Evolutionary conservation across 495 filamentous ascomycete genomes (phyloP).

Genomic region (Bacidia rubella): DNA sequence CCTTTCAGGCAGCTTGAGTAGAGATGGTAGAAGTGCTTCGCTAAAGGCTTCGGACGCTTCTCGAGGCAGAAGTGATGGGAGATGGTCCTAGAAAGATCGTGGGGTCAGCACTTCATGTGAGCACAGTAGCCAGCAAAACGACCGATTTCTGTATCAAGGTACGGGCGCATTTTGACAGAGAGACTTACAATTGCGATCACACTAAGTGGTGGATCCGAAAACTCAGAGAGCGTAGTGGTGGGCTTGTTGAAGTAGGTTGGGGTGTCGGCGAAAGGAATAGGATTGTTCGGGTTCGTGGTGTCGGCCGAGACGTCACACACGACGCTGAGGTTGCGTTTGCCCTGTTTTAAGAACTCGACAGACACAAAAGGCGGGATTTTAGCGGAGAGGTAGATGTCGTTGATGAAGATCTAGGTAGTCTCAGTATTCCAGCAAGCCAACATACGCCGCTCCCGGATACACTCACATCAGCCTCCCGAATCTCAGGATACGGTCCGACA

Average conservation of each 20-base stretch:
- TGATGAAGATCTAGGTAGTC: too few relatives aligned
- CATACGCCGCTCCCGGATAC: slow-evolving; percentile 23
- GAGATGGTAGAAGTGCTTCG: slow-evolving; percentile 59
- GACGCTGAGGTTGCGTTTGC: slow-evolving; percentile 63
- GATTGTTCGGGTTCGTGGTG: slow-evolving; percentile 48
- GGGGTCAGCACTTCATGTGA: slow-evolving; percentile 38
- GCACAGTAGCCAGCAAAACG: too few relatives aligned
- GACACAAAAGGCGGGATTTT: slow-evolving; percentile 65
- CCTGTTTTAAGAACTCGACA: slow-evolving; percentile 47
- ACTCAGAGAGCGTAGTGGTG: slow-evolving; percentile 48
- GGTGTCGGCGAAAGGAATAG: slow-evolving; percentile 72
- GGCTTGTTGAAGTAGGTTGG: slow-evolving; percentile 73
- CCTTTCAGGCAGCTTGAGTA: slow-evolving; percentile 67
- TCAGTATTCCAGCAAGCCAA: slow-evolving; percentile 18
- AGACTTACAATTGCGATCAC: too few relatives aligned
- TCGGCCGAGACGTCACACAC: slow-evolving; percentile 65
- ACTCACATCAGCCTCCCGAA: slow-evolving; percentile 43
- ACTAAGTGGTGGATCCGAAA: slow-evolving; percentile 44
- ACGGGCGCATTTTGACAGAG: too few relatives aligned
- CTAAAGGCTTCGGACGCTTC: slow-evolving; percentile 85
- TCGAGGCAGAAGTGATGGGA: slow-evolving; percentile 73
- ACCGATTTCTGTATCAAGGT: too few relatives aligned
- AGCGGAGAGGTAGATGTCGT: slow-evolving; percentile 73
- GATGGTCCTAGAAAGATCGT: slow-evolving; percentile 52
- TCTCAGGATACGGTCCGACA: slow-evolving; percentile 65